Base-by-base conservation (phyloP, 345 rosid species). In the Acer saccharum region DNA sequence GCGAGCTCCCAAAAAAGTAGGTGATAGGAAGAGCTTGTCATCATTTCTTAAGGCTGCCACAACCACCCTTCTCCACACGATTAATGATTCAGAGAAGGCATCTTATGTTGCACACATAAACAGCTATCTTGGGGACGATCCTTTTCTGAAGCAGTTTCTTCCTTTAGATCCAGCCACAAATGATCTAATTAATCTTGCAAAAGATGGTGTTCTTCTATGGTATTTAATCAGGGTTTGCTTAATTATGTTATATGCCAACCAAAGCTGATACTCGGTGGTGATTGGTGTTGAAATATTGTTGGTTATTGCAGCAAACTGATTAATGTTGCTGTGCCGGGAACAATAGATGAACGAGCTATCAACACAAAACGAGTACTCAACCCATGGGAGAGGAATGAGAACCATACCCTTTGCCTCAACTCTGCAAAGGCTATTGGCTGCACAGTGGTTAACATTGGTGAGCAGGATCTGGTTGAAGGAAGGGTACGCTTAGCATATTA, bases 191-290 rank as follows among this genome's bases (percentile, higher is more conserved):
- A 77, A 91, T 80, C 90, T 95, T 65, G 95, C 90, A 35, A 93
- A 88, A 86, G 98, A 93, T 82, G 98, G 98, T 60, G 94, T 95
- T 43, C 93, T 95, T 76, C 79, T 95, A 76, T 95, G 98, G 98
- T 95, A 88, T 66, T 65, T 71, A 63, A 71, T 77, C 43, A 4
- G 65, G 63, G 63, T 80, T 71, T 72, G 20, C 80, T 74, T 79
- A 21, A 55, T 71, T 39, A 54, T 70, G 58, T 20, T 0, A 52
- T 0, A 52, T 52, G 73, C 35, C 52, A 29, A 54, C 65, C 4
- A 48, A 67, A 72, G 74, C 69, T 44, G 80, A 65, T 62, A 29
- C 32, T 58, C n/a, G 20, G 73, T 71, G 55, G 21, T 54, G 75
- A 54, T 77, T 3, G 65, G 44, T 80, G 65, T 84, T 82, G 62